Base-by-base conservation (phyloP, 2,329 filamentous ascomycete species). In the Neopestalotiopsis sp. region DNA sequence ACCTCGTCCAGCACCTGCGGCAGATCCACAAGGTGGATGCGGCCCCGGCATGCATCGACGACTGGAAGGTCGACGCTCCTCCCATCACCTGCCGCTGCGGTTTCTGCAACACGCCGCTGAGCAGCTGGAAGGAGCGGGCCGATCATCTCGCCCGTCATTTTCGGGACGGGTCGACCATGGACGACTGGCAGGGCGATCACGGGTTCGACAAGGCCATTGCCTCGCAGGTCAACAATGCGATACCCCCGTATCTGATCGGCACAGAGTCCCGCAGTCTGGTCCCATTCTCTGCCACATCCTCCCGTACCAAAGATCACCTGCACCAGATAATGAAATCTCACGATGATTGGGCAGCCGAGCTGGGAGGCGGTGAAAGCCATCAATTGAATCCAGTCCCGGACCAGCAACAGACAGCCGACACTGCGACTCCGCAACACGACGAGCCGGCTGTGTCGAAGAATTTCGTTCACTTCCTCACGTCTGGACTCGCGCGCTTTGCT, bases 1-100 rank as follows among this genome's bases (percentile, higher is more conserved):
- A 79, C 20, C 74, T 79, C 0, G 70, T 74, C 1, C 78, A 79
- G 24, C 78, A 79, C 14, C 69, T 79, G 1, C 70, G 75, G 17
- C 71, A 74, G 4, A 72, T 76, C 1, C 77, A 79, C 60, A 74
- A 74, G n/a, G 32, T 74, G 12, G 83, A 84, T 77, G 77, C 4
- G 49, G 74, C 63, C 74, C 79, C 70, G 79, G 83, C 82, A 78
- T 34, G 13, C 14, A 87, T 69, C 74, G 78, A 75, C 7, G 61
- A 69, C 12, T 79, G 78, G 78, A 78, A 76, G 58, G 68, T 73
- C 4, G 69, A 74, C 17, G 70, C 72, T 0, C 71, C 72, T 1
- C 64, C 72, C 0, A 68, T 79, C 2, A 60, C 66, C 1, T 79
- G 76, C 1, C 73, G 78, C 1, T 79, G 78, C 20, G 78, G 78